These are phyloP conservation scores for Vaccinium vitisidaea DNA, from an alignment of 148 eudicot species.

Conservation along the genomic window DNA sequence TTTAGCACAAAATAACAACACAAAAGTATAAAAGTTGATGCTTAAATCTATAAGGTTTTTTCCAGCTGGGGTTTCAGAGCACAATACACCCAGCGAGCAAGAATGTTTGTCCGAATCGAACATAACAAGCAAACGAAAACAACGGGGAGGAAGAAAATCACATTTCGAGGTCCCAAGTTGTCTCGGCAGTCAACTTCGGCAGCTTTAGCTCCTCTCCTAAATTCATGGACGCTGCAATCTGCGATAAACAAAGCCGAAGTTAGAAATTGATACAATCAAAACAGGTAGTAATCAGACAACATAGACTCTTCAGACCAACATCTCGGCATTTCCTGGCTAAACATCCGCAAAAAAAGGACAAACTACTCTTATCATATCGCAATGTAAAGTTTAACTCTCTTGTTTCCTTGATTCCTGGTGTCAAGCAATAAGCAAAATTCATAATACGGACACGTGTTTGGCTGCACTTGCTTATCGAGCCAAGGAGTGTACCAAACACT, in stretches of 20 bases:
- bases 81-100: not conserved
- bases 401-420: not conserved
- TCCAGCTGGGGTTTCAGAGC: not conserved
- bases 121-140: not conserved
- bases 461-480: not conserved
- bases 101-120: not conserved
- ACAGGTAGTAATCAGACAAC: not conserved
- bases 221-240: slow-evolving; percentile 56
- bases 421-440: not conserved
- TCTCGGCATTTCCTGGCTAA: not conserved
- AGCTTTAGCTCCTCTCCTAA: slow-evolving; percentile 50
- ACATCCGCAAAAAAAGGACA: not conserved
- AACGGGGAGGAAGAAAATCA: slow-evolving; percentile 26
- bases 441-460: not conserved
- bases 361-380: not conserved
- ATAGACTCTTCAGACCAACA: not conserved
- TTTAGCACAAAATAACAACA: not conserved
- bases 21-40: not conserved
- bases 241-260: slow-evolving; percentile 16
- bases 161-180: slow-evolving; percentile 70
- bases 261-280: not conserved
- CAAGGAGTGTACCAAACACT: not conserved
- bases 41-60: too few species aligned
- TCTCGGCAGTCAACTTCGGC: slow-evolving; percentile 70
- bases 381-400: not conserved